Conservation (phyloP, 2,329 filamentous ascomycete species). For the Hypoxylon sp. region DNA sequence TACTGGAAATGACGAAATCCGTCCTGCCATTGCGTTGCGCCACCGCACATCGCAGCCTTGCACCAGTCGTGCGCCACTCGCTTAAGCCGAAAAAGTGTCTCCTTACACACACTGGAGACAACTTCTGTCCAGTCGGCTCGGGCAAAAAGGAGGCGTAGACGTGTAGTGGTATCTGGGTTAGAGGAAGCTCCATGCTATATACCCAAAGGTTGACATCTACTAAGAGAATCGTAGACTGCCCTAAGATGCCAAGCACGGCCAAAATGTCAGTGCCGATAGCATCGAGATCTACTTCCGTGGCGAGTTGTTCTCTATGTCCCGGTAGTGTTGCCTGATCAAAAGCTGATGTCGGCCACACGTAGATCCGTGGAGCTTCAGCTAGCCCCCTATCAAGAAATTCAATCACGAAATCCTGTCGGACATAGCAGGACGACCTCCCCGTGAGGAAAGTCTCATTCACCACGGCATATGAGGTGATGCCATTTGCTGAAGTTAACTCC, state of each 20-base stretch:
- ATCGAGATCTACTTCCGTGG: constrained; percentile 4
- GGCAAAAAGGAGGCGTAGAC: too few relatives aligned
- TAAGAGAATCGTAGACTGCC: constrained; percentile 6
- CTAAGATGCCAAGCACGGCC: constrained; percentile 4
- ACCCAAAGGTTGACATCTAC: constrained; percentile 15
- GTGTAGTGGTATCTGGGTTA: neutral
- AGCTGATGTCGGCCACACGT: constrained; percentile 5
- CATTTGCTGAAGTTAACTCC: neutral
- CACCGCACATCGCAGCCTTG: too few relatives aligned
- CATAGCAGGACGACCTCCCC: neutral
- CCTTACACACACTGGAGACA: too few relatives aligned
- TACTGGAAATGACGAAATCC: too few relatives aligned
- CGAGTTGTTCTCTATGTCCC: neutral
- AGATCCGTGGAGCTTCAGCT: neutral
- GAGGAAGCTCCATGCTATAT: constrained; percentile 9
- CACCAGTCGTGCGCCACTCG: too few relatives aligned
- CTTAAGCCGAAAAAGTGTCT: too few relatives aligned
- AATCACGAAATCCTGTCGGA: constrained; percentile 7
- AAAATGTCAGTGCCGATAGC: constrained; percentile 3
- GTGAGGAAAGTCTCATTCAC: neutral
- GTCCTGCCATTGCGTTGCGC: too few relatives aligned
- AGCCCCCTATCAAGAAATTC: neutral
- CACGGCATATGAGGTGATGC: neutral
- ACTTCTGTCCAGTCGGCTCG: too few relatives aligned
- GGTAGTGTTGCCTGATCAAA: constrained; percentile 6